Percentiles rank a stretch among this genome's conserved stretches.
These are phyloP conservation scores for Whalleya microplaca DNA, from an alignment of 2,329 filamentous ascomycete species.

Conservation along the genomic window DNA sequence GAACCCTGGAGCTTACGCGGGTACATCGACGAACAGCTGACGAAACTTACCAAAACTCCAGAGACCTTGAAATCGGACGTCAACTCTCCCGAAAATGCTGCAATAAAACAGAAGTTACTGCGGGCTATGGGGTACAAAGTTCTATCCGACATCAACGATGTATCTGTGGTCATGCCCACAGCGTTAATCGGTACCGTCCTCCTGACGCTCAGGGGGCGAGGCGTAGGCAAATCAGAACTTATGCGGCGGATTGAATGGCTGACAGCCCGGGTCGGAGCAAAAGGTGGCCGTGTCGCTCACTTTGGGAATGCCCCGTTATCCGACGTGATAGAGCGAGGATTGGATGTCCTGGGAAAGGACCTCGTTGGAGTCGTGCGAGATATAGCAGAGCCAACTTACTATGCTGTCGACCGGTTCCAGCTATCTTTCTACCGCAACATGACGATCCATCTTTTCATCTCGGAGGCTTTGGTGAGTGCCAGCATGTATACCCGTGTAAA, in stretches of 20 bases:
- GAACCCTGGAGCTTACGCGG: constrained; percentile 89
- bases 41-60: constrained; percentile 57
- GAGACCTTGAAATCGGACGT: constrained; percentile 50
- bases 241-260: constrained; percentile 91
- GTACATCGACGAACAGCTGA: constrained; percentile 79
- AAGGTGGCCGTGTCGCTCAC: constrained; percentile 91
- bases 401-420: constrained; percentile 94
- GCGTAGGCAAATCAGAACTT: constrained; percentile 85
- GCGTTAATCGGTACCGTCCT: constrained; percentile 93
- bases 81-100: constrained; percentile 51
- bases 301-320: constrained; percentile 81
- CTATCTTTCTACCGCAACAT: constrained; percentile 98
- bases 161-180: constrained; percentile 97
- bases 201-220: constrained; percentile 85
- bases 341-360: constrained; percentile 89
- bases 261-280: constrained; percentile 75
- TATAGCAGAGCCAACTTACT: constrained; percentile 88
- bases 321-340: constrained; percentile 82
- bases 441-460: constrained; percentile 98
- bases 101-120: constrained; percentile 72
- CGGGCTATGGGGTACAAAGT: constrained; percentile 91
- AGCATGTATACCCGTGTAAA: constrained; percentile 92
- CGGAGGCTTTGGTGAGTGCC: constrained; percentile 86
- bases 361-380: constrained; percentile 80
- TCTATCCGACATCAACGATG: constrained; percentile 90